A percentile compares a stretch with the other conserved stretches of the same genome.
These are phyloP conservation scores for Cephaloascus albidus DNA, from an alignment of 805 yeast genomes.

Conservation along the genomic window DNA sequence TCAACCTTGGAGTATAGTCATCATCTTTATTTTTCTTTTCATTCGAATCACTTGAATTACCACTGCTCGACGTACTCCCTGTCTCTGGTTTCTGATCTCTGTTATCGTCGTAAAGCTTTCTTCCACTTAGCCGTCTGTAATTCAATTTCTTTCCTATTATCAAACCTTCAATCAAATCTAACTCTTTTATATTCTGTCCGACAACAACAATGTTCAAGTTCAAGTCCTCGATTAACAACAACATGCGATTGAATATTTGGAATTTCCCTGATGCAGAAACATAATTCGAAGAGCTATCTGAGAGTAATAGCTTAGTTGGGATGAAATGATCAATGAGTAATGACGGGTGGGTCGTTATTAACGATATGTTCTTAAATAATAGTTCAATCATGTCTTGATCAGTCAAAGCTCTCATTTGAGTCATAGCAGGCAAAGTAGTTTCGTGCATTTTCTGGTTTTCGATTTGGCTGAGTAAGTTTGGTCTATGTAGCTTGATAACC, in stretches of 20 bases:
- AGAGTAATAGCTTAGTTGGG: slow-evolving; percentile 56
- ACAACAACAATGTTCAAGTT: slow-evolving; percentile 30
- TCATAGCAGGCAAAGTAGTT: neutral
- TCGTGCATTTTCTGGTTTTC: neutral
- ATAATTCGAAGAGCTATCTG: slow-evolving; percentile 54
- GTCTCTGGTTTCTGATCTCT: slow-evolving; percentile 10
- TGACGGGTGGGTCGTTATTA: slow-evolving; percentile 59
- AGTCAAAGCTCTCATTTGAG: neutral
- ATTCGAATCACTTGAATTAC: neutral
- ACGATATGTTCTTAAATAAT: slow-evolving; percentile 34
- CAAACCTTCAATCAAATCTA: slow-evolving; percentile 72
- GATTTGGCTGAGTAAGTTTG: slow-evolving; percentile 9
- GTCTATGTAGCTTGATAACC: slow-evolving; percentile 17
- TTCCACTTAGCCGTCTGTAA: slow-evolving; percentile 61
- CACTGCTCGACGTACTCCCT: neutral
- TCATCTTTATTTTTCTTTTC: slow-evolving; percentile 8
- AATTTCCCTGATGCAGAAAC: slow-evolving; percentile 52
- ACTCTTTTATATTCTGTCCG: slow-evolving; percentile 55
- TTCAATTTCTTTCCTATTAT: slow-evolving; percentile 62
- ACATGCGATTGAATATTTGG: slow-evolving; percentile 38
- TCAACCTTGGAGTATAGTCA: slow-evolving; percentile 8
- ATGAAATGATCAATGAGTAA: slow-evolving; percentile 69
- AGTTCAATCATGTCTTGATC: slow-evolving; percentile 26
- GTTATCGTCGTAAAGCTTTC: slow-evolving; percentile 40
- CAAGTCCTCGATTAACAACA: slow-evolving; percentile 21